phyloP scores from a whole-genome alignment of 805 yeast species.

The Barnettozyma californica region DNA sequence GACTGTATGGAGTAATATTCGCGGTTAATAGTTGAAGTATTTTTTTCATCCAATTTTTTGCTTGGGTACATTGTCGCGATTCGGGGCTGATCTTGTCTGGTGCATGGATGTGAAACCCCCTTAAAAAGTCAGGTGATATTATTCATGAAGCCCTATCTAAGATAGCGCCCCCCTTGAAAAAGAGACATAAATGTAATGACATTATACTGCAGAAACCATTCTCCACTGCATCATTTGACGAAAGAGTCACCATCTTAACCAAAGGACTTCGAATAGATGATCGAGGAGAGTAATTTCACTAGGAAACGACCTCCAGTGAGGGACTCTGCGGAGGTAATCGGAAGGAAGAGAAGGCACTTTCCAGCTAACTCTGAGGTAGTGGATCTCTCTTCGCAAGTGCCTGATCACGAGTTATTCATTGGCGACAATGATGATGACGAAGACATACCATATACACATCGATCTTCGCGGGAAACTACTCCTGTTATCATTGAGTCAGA shows the following conservation, averaged over 20 bases:
- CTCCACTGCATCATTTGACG: background rate
- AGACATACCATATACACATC: constrained; percentile 25
- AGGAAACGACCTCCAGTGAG: background rate
- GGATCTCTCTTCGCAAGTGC: background rate
- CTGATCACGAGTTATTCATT: background rate
- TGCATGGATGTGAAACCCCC: background rate
- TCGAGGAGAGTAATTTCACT: background rate
- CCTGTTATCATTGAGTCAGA: constrained; percentile 17
- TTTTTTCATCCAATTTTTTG: background rate
- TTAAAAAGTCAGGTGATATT: background rate
- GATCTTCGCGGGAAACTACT: constrained; percentile 18
- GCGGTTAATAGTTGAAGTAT: background rate
- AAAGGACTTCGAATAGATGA: background rate
- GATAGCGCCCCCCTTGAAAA: background rate
- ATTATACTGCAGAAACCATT: too few species aligned
- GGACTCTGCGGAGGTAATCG: background rate
- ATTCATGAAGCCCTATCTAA: too few species aligned
- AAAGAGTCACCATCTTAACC: background rate
- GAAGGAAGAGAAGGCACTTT: background rate
- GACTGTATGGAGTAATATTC: background rate
- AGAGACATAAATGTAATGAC: background rate
- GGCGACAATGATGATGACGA: constrained; percentile 22
- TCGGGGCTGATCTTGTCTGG: background rate
- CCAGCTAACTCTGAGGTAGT: background rate
- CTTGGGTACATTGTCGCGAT: background rate